Percentiles rank a stretch among this genome's conserved stretches.
phyloP scores from a whole-genome alignment of 2,329 filamentous ascomycete genomes.

The Salinomyces thailandicus region DNA sequence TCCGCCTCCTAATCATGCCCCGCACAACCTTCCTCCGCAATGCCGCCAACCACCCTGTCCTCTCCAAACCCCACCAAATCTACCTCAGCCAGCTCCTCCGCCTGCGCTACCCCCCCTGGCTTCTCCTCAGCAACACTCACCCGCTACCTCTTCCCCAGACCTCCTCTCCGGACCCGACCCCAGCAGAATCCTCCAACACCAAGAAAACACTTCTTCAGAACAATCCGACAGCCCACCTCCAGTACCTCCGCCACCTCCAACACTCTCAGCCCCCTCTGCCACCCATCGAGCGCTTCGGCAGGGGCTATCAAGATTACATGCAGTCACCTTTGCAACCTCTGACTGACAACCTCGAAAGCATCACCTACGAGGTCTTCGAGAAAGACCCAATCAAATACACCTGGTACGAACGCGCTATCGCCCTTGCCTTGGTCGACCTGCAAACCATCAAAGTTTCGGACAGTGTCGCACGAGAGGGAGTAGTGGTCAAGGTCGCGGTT shows the following conservation, averaged over 20 bases:
- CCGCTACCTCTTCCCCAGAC: slow-evolving; percentile 27
- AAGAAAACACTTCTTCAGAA: slow-evolving; percentile 32
- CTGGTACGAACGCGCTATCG: slow-evolving; percentile 82
- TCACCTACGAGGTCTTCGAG: slow-evolving; percentile 97
- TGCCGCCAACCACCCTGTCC: slow-evolving; percentile 47
- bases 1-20: slow-evolving; percentile 46
- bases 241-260: slow-evolving; percentile 78
- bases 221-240: slow-evolving; percentile 53
- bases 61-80: slow-evolving; percentile 48
- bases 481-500: slow-evolving; percentile 74
- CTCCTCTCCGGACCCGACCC: slow-evolving; percentile 44
- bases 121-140: slow-evolving; percentile 49
- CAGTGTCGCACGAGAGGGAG: slow-evolving; percentile 45
- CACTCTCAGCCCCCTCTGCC: slow-evolving; percentile 61
- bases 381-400: slow-evolving; percentile 97
- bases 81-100: slow-evolving; percentile 49
- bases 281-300: slow-evolving; percentile 54
- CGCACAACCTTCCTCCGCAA: slow-evolving; percentile 47
- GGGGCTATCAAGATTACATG: slow-evolving; percentile 82
- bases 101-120: slow-evolving; percentile 48
- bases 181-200: slow-evolving; percentile 53
- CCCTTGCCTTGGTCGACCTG: slow-evolving; percentile 74
- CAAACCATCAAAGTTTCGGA: slow-evolving; percentile 38
- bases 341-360: slow-evolving; percentile 90
- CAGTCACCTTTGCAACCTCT: slow-evolving; percentile 91